phyloP scores from a whole-genome alignment of 129 eudicot genomes.

The Tanacetum coccineum region DNA sequence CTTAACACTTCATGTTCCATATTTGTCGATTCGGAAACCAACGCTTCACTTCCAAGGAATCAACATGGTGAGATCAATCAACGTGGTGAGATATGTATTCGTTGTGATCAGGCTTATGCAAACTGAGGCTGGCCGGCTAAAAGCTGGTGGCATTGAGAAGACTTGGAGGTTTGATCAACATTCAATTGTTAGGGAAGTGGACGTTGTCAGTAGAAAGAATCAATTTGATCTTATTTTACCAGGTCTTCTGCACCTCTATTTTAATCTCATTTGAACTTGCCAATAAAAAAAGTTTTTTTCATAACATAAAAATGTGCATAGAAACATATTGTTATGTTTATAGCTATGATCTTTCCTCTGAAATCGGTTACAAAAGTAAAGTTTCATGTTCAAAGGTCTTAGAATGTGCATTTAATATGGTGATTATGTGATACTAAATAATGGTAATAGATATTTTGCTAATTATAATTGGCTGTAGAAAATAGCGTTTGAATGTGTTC shows the following conservation, averaged over 20 bases:
- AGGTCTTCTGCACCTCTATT: constrained; percentile 37
- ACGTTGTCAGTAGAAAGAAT: constrained; percentile 54
- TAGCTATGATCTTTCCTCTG: neutral
- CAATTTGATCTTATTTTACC: constrained; percentile 85
- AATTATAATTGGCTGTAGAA: neutral
- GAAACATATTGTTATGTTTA: neutral
- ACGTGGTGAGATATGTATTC: too few species aligned
- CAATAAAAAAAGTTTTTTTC: neutral
- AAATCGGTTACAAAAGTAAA: neutral
- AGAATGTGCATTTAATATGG: too few species aligned
- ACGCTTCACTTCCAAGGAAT: too few species aligned
- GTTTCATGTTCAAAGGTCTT: too few species aligned
- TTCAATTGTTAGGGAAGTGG: constrained; percentile 63
- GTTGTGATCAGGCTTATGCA: too few species aligned
- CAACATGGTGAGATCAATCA: too few species aligned
- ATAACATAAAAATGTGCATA: neutral
- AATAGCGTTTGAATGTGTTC: neutral
- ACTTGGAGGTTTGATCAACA: constrained; percentile 81
- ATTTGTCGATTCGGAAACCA: too few species aligned
- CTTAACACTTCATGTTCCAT: too few species aligned
- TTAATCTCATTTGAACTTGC: neutral
- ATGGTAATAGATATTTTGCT: neutral
- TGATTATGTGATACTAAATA: too few species aligned
- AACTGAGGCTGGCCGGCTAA: constrained; percentile 71
- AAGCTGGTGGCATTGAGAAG: constrained; percentile 82